These are phyloP conservation scores for Meira miltonrushii DNA, from an alignment of 1,284 basidiomycete genomes.

Conservation along the genomic window DNA sequence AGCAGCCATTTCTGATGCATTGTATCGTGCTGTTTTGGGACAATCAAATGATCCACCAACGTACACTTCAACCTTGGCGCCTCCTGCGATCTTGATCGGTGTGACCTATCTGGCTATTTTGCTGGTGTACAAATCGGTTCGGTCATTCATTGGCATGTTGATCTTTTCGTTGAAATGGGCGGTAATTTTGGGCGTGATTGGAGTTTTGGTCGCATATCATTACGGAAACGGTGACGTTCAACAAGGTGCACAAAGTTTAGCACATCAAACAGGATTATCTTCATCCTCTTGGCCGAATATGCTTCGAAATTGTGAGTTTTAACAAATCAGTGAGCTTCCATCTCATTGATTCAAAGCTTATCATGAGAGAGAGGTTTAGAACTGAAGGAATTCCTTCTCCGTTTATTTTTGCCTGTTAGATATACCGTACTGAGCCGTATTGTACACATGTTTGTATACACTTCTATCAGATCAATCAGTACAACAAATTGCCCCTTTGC, in stretches of 20 bases:
- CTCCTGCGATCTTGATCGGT: background rate
- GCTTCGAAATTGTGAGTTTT: slow-evolving; percentile 6
- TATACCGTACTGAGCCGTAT: background rate
- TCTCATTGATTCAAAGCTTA: background rate
- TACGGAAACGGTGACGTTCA: slow-evolving; percentile 4
- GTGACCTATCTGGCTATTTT: slow-evolving; percentile 3
- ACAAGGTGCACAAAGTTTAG: background rate
- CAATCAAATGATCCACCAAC: slow-evolving; percentile 2
- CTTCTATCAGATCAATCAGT: background rate
- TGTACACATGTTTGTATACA: background rate
- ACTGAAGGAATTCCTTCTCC: background rate
- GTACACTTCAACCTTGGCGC: slow-evolving; percentile 8
- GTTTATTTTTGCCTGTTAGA: background rate
- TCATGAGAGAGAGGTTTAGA: background rate
- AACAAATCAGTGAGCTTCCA: background rate
- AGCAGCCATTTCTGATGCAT: background rate
- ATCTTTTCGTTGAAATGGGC: slow-evolving; percentile 8
- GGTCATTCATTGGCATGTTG: slow-evolving; percentile 1
- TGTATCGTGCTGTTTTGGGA: slow-evolving; percentile 4
- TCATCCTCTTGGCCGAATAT: slow-evolving; percentile 1
- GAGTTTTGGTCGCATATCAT: slow-evolving; percentile 3
- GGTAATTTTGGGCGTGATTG: background rate
- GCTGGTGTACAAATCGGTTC: slow-evolving; percentile 3
- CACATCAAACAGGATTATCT: background rate
- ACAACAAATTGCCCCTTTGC: background rate